Base-by-base conservation (phyloP, 116 monocot genomes). In the Phalaenopsis hybrid region DNA sequence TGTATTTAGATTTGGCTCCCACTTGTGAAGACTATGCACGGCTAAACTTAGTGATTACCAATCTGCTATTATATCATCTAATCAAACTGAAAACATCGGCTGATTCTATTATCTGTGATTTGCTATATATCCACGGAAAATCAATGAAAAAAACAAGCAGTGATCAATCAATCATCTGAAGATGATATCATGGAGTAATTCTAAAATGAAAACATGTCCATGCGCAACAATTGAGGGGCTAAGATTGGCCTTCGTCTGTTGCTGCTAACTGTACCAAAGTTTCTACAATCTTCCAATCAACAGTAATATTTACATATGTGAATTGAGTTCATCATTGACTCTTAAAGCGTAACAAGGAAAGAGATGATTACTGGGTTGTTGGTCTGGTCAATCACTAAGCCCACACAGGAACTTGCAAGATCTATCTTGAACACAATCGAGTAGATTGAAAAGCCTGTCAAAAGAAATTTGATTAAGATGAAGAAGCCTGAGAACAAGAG, bases 331-430 rank as follows among this genome's bases (percentile, higher is more conserved):
- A 55, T 15, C 55, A 55, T 15, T 55, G 17, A 55, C 55, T 55
- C 55, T 37, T 15, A 72, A 31, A 72, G 34, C 72, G 37, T 21
- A 63, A 15, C 23, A 34, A 41, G 16, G 4, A 41, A 72, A 37
- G 37, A 72, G 72, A 46, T 44, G 75, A 75, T 44, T 75, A 75
- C 75, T 37, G 37, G 37, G 37, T 25, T n/a, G 46, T 46, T 75
- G 2, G 45, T 46, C 75, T 45, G 75, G 75, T 75, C 75, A 45
- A 46, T 75, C 75, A 75, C 45, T 45, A 75, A 46, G 75, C 75
- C 75, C 75, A 6, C 75, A 75, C 75, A 31, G 75, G 75, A 75
- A 75, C 75, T 75, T 20, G 75, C 44, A 73, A 31, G 73, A 33
- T 37, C 37, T 37, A 1, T 37, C 37, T 37, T 37, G 37, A 37